phyloP scores from a whole-genome alignment of 1,139 yeast species.

The Ogataea hybrid region DNA sequence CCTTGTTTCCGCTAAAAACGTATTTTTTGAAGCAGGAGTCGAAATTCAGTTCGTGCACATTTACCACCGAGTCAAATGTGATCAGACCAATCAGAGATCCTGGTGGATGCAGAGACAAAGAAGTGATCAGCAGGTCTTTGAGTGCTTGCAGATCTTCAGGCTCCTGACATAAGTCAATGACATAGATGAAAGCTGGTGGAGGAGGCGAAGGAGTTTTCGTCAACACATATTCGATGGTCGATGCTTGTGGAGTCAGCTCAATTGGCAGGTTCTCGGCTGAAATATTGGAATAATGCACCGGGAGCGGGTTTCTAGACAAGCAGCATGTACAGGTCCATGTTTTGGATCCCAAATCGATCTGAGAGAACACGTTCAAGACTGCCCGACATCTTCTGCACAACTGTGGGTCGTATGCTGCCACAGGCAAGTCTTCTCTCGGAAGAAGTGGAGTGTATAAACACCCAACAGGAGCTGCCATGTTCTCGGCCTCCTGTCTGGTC shows the following conservation, averaged over 20 bases:
- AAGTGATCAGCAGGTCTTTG: slow-evolving; percentile 80
- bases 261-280: slow-evolving; percentile 82
- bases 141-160: slow-evolving; percentile 87
- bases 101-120: slow-evolving; percentile 84
- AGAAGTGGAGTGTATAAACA: slow-evolving; percentile 91
- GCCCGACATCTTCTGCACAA: slow-evolving; percentile 86
- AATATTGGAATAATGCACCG: slow-evolving; percentile 84
- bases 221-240: slow-evolving; percentile 91
- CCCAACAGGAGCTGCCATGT: slow-evolving; percentile 93
- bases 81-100: slow-evolving; percentile 89
- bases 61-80: slow-evolving; percentile 93
- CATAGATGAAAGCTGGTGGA: slow-evolving; percentile 92
- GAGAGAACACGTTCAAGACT: slow-evolving; percentile 84
- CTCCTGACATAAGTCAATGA: slow-evolving; percentile 93
- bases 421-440: slow-evolving; percentile 71
- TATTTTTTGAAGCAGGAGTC: slow-evolving; percentile 75
- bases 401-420: slow-evolving; percentile 89
- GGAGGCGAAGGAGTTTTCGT: slow-evolving; percentile 60
- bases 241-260: slow-evolving; percentile 72
- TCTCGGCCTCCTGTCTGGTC: slow-evolving; percentile 85
- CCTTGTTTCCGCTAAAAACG: slow-evolving; percentile 92
- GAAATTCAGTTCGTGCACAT: slow-evolving; percentile 88
- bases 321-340: slow-evolving; percentile 94
- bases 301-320: slow-evolving; percentile 78
- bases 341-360: slow-evolving; percentile 76